Conservation (phyloP, 208 protist species). For the Phytomonas serpens region DNA sequence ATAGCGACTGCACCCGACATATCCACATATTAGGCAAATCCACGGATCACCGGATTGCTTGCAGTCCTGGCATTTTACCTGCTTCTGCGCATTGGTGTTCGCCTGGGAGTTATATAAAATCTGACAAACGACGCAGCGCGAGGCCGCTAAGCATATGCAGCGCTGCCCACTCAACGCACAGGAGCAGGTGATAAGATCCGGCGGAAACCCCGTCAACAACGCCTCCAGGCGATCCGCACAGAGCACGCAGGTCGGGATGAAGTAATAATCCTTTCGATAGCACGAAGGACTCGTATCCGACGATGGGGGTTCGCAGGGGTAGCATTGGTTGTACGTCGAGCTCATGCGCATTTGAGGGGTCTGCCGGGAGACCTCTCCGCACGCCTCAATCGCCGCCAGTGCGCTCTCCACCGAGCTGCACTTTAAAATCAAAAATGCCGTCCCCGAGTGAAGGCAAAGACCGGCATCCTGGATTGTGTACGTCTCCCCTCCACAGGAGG, state of each 20-base stretch:
- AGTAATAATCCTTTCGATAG: constrained; percentile 39
- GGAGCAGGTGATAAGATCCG: constrained; percentile 30
- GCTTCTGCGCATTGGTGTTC: not conserved
- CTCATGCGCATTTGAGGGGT: constrained; percentile 24
- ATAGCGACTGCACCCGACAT: constrained; percentile 90
- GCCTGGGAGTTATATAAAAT: constrained; percentile 23
- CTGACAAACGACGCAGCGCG: constrained; percentile 55
- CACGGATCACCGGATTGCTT: constrained; percentile 66
- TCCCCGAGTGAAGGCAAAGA: constrained; percentile 46
- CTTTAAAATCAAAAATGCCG: constrained; percentile 30
- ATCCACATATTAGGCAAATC: constrained; percentile 89
- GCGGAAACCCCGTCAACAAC: constrained; percentile 44
- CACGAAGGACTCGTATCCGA: not conserved
- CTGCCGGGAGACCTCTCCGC: constrained; percentile 27
- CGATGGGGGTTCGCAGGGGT: constrained; percentile 19
- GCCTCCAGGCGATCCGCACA: constrained; percentile 72
- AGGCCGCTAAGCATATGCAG: constrained; percentile 44
- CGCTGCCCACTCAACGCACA: constrained; percentile 16
- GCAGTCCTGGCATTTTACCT: constrained; percentile 59
- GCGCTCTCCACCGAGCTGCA: constrained; percentile 37
- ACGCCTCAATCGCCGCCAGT: constrained; percentile 31
- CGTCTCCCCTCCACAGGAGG: constrained; percentile 4
- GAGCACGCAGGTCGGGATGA: constrained; percentile 67
- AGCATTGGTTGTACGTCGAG: constrained; percentile 28
- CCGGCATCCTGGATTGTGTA: constrained; percentile 30